Evolutionary conservation across 306 rosid species (phyloP), one percentile per base, ranked within the genome.

Genomic region (Vicia faba): DNA sequence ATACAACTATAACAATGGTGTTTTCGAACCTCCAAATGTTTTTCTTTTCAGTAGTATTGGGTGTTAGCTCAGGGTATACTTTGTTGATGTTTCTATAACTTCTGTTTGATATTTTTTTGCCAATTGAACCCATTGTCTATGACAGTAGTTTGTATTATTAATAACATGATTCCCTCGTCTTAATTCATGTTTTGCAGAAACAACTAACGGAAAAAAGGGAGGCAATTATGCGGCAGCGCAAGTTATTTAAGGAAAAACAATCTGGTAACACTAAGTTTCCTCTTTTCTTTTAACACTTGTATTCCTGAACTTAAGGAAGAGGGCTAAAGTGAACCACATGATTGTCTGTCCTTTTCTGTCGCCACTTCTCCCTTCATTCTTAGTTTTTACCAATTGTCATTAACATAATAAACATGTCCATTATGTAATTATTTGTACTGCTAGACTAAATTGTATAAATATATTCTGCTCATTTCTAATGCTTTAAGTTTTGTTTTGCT

Each of bases 151-250:
- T 49, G 59, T 29, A 9, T 26, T 31, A 16, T 23, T 69, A 31
- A 49, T 79, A 54, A 43, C 51, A 11, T 66, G 38, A 59, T 14
- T 61, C 45, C 20, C 15, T 69, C 31, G 20, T 49, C 61, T 19
- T 77, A n/a, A n/a, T 23, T 69, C 61, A 33, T 31, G n/a, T 49
- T 63, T 46, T 12, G 28, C 65, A 95, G 99, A 90, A 66, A 75
- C 99, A 95, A 80, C 79, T 95, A 44, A 48, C 91, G 36, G 99
- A 95, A 81, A 84, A 89, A 14, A 91, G 85, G 82, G 99, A 95
- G 79, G 92, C 95, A 35, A 80, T 95, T 48, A 97, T 91, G 68
- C 85, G 99, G 61, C 97, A 88, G 69, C 95, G 99, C 69, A 95
- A 95, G 68, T 85, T 69, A n/a, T 80, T 91, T 57, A 95, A 95